Percentiles rank a stretch among this genome's conserved stretches.
Evolutionary conservation across 2,329 filamentous ascomycete species (phyloP).

Genomic region (Aureobasidium sp.): DNA sequence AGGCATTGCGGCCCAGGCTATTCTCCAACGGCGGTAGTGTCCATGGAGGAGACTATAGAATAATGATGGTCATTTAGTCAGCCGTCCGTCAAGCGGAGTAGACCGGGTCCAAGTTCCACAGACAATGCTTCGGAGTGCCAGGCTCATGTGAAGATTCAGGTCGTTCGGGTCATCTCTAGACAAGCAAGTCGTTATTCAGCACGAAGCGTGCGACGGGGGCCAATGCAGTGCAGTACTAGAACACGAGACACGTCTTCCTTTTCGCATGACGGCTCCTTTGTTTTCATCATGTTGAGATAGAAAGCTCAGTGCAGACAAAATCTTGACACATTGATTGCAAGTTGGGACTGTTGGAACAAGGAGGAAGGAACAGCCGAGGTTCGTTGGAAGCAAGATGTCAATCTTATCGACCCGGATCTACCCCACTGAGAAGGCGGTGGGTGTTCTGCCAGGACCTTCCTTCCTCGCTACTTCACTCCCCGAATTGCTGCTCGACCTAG

Average conservation of each 20-base stretch:
- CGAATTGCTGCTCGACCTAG: neutral
- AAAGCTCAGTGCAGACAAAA: neutral
- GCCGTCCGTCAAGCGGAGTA: neutral
- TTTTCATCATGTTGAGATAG: neutral
- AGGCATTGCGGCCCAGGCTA: neutral
- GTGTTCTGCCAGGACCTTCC: neutral
- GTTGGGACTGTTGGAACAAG: neutral
- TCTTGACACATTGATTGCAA: neutral
- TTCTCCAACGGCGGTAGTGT: neutral
- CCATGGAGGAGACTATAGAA: neutral
- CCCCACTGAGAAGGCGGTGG: neutral
- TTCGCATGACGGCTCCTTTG: neutral
- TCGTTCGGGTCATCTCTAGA: neutral
- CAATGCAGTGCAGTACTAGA: neutral
- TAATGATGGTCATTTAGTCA: neutral
- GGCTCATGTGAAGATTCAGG: neutral
- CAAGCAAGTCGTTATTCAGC: neutral
- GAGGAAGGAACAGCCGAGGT: neutral
- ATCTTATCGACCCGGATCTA: constrained; percentile 1
- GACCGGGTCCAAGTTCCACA: neutral
- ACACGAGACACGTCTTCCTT: neutral
- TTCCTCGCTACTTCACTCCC: neutral
- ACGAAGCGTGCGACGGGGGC: neutral
- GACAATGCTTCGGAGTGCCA: neutral
- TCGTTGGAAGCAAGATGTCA: no score